These are phyloP conservation scores for Ilyonectria destructans DNA, from an alignment of 2,329 filamentous ascomycete genomes.

Conservation along the genomic window DNA sequence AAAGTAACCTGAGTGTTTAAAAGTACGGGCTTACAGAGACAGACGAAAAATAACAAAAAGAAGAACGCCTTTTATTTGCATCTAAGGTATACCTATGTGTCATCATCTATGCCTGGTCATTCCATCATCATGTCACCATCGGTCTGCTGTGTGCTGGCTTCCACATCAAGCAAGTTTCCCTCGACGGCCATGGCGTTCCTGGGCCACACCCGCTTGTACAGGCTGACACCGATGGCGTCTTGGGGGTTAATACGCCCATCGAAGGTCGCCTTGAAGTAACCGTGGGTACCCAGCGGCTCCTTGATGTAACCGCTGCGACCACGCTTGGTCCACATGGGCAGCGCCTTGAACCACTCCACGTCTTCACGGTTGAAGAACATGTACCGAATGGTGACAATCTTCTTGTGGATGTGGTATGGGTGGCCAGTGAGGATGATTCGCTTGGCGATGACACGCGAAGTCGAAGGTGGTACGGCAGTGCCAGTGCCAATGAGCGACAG, in stretches of 20 bases:
- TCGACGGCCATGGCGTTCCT: conserved; percentile 71
- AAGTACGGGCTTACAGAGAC: neutral
- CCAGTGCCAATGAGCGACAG: conserved; percentile 88
- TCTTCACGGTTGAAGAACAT: conserved; percentile 99
- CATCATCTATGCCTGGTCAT: conserved; percentile 50
- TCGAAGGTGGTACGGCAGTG: conserved; percentile 85
- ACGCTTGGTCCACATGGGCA: conserved; percentile 94
- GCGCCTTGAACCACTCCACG: conserved; percentile 96
- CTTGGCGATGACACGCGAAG: conserved; percentile 89
- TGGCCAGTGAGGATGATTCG: conserved; percentile 95
- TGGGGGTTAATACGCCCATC: conserved; percentile 96
- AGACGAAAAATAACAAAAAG: conserved; percentile 28
- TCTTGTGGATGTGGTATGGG: conserved; percentile 99
- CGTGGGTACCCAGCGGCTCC: conserved; percentile 94
- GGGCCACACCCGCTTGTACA: conserved; percentile 91
- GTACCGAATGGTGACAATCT: conserved; percentile 95
- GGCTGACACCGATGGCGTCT: conserved; percentile 91
- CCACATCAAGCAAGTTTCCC: conserved; percentile 60
- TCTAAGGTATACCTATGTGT: conserved; percentile 50
- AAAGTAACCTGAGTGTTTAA: conserved; percentile 14
- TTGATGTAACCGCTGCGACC: conserved; percentile 94
- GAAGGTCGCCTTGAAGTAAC: conserved; percentile 99
- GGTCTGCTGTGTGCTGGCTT: conserved; percentile 35
- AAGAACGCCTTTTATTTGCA: conserved; percentile 48
- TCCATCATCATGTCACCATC: conserved; percentile 57